Evolutionary conservation across 768 basidiomycete species (phyloP), one percentile per base, ranked within the genome.

Genomic region (Baorangia bicolor): DNA sequence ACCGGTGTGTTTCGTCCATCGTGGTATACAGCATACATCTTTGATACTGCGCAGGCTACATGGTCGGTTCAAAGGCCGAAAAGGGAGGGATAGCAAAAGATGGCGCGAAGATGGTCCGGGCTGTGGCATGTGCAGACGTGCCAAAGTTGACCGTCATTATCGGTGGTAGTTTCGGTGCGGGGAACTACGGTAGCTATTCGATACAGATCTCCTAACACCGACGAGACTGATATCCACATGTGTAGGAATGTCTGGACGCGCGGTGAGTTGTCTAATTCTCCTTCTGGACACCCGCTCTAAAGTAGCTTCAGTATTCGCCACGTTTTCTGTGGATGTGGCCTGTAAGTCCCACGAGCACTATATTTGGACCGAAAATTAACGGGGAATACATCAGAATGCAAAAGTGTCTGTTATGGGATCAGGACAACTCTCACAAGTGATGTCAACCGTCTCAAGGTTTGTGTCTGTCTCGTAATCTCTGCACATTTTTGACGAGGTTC

Each of bases 251-350:
- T 87, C 92, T 58, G 94, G 94, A 20, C 80, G 94, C 52, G 91
- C 94, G 56, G 92, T 95, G 69, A 76, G 90, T 81, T 14, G 53
- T 12, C 5, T 31, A 21, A 34, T 52, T 38, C 46, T 34, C 46
- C 48, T 45, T 60, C 21, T 23, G 37, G 16, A 43, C 23, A 21
- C 34, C 9, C 51, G 35, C 39, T 57, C 57, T 62, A 34, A 49
- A 47, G 45, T 43, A 34, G 12, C 38, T 46, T 9, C 48, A 94
- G 86, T 98, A 96, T 73, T 93, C 91, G 5, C 94, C 95, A 18
- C 81, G 93, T 56, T 97, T 98, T 81, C 73, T 98, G 49, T 98
- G 92, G 91, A 95, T 94, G 92, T 98, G 95, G 95, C 94, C 94
- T 55, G 90, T 92, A 73, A 65, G 88, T 75, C 34, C 42, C 58